Conservation (phyloP, 2,329 filamentous ascomycete genomes). For the Aspergillus versicolor region DNA sequence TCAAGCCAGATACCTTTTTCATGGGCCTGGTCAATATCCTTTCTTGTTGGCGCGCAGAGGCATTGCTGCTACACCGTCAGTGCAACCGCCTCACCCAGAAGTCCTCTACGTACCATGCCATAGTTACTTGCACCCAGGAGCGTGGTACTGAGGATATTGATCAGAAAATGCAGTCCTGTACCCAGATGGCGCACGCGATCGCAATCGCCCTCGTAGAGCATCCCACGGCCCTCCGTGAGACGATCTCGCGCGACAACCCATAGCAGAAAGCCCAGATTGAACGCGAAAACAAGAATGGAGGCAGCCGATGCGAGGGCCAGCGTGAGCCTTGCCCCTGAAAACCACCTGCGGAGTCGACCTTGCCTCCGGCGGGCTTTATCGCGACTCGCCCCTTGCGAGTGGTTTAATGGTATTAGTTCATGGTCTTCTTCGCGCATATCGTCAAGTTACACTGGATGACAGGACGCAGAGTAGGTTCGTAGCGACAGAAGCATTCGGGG, state of each 20-base stretch:
- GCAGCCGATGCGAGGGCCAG: background rate
- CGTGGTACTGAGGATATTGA: conserved; percentile 50
- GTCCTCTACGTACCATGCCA: conserved; percentile 33
- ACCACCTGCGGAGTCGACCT: background rate
- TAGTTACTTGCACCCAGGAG: conserved; percentile 52
- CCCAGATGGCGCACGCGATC: conserved; percentile 5
- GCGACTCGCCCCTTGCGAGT: too few species aligned
- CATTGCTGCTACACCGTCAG: conserved; percentile 38
- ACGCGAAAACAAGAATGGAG: background rate
- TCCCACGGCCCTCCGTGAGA: background rate
- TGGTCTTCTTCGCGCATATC: too few species aligned
- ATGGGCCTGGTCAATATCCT: conserved; percentile 52
- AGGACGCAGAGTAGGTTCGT: too few species aligned
- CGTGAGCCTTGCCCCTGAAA: background rate
- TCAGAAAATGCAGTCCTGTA: conserved; percentile 43
- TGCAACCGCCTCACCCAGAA: background rate
- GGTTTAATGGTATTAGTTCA: too few species aligned
- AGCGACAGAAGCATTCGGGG: too few species aligned
- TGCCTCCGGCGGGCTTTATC: background rate
- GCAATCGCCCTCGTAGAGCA: conserved; percentile 16
- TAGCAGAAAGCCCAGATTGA: conserved; percentile 1
- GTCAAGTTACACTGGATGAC: too few species aligned
- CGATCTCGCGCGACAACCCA: background rate
- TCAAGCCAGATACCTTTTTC: conserved; percentile 41
- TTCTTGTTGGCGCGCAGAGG: conserved; percentile 50